These are phyloP conservation scores for Dalbergia cochinchinensis DNA, from an alignment of 306 rosid species.

Conservation along the genomic window DNA sequence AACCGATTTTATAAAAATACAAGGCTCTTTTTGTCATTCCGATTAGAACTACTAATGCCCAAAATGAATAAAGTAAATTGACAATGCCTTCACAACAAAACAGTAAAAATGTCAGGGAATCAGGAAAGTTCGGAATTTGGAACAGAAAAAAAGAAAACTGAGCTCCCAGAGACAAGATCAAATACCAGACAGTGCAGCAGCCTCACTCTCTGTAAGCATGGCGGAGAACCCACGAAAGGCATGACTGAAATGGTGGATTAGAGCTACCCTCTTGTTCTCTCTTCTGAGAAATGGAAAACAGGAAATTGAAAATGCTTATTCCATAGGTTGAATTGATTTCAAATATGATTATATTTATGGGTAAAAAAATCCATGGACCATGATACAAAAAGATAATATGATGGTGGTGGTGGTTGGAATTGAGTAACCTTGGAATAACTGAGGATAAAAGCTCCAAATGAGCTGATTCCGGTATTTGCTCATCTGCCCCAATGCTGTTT, in stretches of 20 bases:
- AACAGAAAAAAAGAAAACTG: slow-evolving; percentile 24
- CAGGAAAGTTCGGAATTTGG: slow-evolving; percentile 18
- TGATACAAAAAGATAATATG: neutral
- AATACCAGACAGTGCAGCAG: slow-evolving; percentile 81
- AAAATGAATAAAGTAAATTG: slow-evolving; percentile 14
- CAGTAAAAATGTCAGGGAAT: slow-evolving; percentile 38
- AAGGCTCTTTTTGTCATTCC: neutral
- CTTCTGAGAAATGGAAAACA: slow-evolving; percentile 52
- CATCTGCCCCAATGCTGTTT: slow-evolving; percentile 49
- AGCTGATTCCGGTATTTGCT: slow-evolving; percentile 55
- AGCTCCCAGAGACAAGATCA: slow-evolving; percentile 12
- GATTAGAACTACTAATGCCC: neutral
- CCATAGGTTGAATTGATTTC: slow-evolving; percentile 13
- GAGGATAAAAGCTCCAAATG: slow-evolving; percentile 73
- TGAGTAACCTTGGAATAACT: slow-evolving; percentile 57
- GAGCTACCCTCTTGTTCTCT: slow-evolving; percentile 65
- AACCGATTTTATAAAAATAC: slow-evolving; percentile 4
- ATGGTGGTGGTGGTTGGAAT: neutral
- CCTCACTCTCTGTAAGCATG: slow-evolving; percentile 84
- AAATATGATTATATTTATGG: neutral
- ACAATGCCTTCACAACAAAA: slow-evolving; percentile 2
- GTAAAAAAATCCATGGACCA: neutral
- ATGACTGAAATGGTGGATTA: slow-evolving; percentile 75
- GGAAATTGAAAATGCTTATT: neutral
- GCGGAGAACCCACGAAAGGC: slow-evolving; percentile 95